These are phyloP conservation scores for Phyllosticta paracitricarpa DNA, from an alignment of 2,329 filamentous ascomycete species.

Conservation along the genomic window DNA sequence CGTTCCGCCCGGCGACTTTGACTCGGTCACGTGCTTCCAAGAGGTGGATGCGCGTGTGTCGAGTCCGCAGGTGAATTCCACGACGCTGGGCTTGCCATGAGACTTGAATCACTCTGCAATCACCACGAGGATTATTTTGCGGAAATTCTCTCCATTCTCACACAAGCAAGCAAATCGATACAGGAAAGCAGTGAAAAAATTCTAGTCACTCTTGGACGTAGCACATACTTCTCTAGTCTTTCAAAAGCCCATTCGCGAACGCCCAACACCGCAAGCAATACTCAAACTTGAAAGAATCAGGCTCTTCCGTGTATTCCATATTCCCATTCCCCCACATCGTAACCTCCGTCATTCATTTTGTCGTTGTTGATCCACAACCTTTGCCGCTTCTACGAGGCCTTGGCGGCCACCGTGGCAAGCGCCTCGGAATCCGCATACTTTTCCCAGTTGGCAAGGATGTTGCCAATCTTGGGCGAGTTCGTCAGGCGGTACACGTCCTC, in stretches of 20 bases:
- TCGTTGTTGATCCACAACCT: not conserved
- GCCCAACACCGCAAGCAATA: conserved; percentile 2
- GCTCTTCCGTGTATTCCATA: conserved; percentile 1
- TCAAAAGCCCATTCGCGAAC: not conserved
- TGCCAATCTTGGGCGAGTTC: conserved; percentile 65
- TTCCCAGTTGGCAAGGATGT: conserved; percentile 68
- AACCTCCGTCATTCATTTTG: not conserved
- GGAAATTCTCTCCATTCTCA: not conserved
- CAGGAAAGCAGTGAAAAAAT: not conserved
- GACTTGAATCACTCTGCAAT: not conserved
- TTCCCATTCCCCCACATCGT: not conserved
- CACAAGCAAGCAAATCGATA: not conserved
- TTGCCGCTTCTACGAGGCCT: not conserved
- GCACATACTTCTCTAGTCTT: not conserved
- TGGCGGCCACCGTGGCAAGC: conserved; percentile 12
- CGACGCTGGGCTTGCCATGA: too few species aligned
- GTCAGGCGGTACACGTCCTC: conserved; percentile 96
- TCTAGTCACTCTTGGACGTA: not conserved
- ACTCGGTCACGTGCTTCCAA: not conserved
- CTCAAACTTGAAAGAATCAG: not conserved
- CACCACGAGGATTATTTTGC: not conserved
- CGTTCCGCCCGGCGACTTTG: not conserved
- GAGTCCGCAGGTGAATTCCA: too few species aligned
- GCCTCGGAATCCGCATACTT: conserved; percentile 37
- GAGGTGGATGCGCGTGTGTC: not conserved